Conservation (phyloP, 2,329 filamentous ascomycete species). For the Apiospora arundinis region DNA sequence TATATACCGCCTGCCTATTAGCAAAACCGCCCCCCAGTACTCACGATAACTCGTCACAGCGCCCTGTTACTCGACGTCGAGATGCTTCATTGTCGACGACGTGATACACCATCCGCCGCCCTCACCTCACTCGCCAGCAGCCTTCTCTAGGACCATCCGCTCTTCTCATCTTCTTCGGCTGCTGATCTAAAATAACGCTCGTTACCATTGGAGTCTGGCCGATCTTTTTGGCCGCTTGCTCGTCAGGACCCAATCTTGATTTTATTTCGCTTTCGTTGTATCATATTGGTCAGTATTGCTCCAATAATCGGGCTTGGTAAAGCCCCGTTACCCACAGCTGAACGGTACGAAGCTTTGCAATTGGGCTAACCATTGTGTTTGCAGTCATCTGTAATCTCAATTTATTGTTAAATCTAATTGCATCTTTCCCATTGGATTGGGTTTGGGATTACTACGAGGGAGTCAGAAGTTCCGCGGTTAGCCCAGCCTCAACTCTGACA, state of each 20-base stretch:
- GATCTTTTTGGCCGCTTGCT: neutral
- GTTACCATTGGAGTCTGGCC: neutral
- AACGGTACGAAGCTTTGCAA: constrained; percentile 8
- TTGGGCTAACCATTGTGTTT: constrained; percentile 15
- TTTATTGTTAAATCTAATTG: constrained; percentile 37
- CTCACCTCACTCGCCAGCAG: constrained; percentile 27
- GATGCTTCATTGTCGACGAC: constrained; percentile 41
- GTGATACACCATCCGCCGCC: constrained; percentile 33
- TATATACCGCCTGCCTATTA: constrained; percentile 33
- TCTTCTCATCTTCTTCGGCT: constrained; percentile 30
- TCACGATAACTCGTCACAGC: constrained; percentile 27
- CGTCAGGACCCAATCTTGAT: constrained; percentile 26
- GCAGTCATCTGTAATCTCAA: constrained; percentile 40
- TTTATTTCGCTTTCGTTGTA: constrained; percentile 41
- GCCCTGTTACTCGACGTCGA: constrained; percentile 37
- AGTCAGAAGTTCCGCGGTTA: neutral
- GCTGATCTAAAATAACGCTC: constrained; percentile 17
- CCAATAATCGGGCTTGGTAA: constrained; percentile 33
- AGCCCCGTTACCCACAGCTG: constrained; percentile 19
- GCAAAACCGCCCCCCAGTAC: constrained; percentile 21
- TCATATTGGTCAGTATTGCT: constrained; percentile 49
- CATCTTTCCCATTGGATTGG: constrained; percentile 29
- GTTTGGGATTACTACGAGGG: neutral
- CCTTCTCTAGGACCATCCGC: constrained; percentile 29
- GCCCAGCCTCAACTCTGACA: neutral